Percentiles rank a stretch among this genome's conserved stretches.
These are phyloP conservation scores for Chara braunii DNA, from an alignment of 139 green algal species.

Conservation along the genomic window DNA sequence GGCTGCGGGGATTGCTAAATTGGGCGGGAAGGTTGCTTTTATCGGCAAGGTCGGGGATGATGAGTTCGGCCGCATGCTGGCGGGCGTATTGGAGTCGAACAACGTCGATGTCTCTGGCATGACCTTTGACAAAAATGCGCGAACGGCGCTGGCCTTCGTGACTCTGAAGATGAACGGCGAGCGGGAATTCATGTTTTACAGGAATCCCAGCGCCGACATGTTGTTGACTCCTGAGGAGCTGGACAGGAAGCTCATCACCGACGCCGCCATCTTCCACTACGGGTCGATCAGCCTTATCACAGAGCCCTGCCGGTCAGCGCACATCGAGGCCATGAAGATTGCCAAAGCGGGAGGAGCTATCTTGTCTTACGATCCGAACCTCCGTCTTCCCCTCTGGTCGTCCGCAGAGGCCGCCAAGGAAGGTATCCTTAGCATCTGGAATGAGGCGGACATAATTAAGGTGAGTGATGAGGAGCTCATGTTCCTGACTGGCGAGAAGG, in stretches of 20 bases:
- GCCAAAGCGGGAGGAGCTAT: background rate
- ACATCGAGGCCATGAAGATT: constrained; percentile 14
- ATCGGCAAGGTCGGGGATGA: constrained; percentile 37
- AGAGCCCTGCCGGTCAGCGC: constrained; percentile 31
- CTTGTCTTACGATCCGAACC: constrained; percentile 39
- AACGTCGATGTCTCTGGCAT: constrained; percentile 16
- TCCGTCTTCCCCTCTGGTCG: constrained; percentile 31
- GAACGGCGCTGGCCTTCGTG: constrained; percentile 37
- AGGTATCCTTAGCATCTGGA: constrained; percentile 32
- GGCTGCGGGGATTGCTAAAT: constrained; percentile 19
- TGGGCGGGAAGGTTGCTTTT: constrained; percentile 28
- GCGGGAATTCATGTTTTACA: constrained; percentile 41
- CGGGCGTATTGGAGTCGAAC: constrained; percentile 21
- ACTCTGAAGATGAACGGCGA: constrained; percentile 23
- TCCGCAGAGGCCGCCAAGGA: constrained; percentile 3
- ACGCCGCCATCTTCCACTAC: constrained; percentile 31
- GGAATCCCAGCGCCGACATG: constrained; percentile 40
- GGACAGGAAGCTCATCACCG: constrained; percentile 8
- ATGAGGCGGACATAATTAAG: constrained; percentile 35
- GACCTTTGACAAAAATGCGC: constrained; percentile 26
- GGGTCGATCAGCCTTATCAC: constrained; percentile 38
- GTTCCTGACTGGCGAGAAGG: constrained; percentile 31
- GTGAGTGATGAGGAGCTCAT: constrained; percentile 37
- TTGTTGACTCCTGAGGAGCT: constrained; percentile 29
- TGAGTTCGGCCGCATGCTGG: constrained; percentile 38